Base-by-base conservation (phyloP, 495 filamentous ascomycete species). In the Aspergillus incahuasiensis region DNA sequence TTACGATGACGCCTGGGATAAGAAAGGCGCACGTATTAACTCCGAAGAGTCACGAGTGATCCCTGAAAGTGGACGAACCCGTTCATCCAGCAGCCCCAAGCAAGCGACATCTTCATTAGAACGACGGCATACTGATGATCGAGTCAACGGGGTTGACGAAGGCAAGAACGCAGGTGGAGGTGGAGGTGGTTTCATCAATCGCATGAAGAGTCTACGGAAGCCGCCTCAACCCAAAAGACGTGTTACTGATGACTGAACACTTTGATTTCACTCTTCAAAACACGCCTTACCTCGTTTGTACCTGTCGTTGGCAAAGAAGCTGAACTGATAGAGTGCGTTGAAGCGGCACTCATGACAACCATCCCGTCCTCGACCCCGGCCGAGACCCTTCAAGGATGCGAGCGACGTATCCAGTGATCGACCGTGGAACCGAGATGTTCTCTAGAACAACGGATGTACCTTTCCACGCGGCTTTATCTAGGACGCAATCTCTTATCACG, bases 201-300 rank as follows among this genome's bases (percentile, higher is more conserved):
- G 92, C 38, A 91, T 97, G 70, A 94, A 89, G 82, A 91, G 87
- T 71, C 73, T 96, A 70, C 89, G 91, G 75, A 79, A 76, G 60
- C 69, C 74, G 3, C 71, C 72, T 2, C 71, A 72, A 45, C 76
- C 77, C 0, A 76, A 75, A 60, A 64, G 78, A 54, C 70, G 72
- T 4, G 66, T 67, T 42, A 73, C 67, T 54, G 67, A 74, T 28
- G 65, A 68, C 24, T 68, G 60, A 68, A 43, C 42, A 1, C 9
- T 44, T 50, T 32, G 7, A 28, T 38, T n/a, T 34, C 6, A 12
- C 22, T 7, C 20, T 16, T 6, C 11, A 24, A 24, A 13, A 8
- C 25, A 34, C 48, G 20, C 18, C 12, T 15, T 39, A 49, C 4
- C 9, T 38, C 12, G 19, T 20, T 25, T 50, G 34, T 18, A 47